Base-by-base conservation (phyloP, 306 rosid genomes). In the Cotoneaster glaucophyllus region DNA sequence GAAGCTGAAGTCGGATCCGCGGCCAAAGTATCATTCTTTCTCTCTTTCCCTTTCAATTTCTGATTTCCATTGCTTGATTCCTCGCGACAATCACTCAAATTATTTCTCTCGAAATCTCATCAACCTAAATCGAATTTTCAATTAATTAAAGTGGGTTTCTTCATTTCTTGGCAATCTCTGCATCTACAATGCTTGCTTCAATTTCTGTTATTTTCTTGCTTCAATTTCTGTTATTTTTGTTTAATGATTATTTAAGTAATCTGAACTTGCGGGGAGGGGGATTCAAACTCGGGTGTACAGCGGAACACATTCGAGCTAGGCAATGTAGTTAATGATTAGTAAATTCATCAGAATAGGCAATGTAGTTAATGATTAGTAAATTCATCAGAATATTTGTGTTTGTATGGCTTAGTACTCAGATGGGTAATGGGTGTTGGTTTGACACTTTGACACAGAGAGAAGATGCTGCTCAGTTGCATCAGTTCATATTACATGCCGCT, bases 1-100 rank as follows among this genome's bases (percentile, higher is more conserved):
- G 98, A 92, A 86, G 94, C 98, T 76, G 97, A 95, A 95, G 96
- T 95, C 71, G 98, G 98, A 87, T 89, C 96, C 73, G 92, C 98
- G 24, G 88, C 93, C 71, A 95, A 95, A 82, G 98, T 94, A 85
- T 63, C 31, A 13, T 54, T 75, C 43, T 2, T 24, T 76, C 44
- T 74, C 43, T 34, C 24, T 59, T 69, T 53, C 25, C 43, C 69
- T 18, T 52, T 4, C 48, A 44, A 22, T 18, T 66, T 75, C 45
- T 8, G 15, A 11, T 50, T 76, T 41, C 65, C 52, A 14, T 18
- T 2, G 21, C 18, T 50, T 50, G 54, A 50, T 48, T 48, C 54
- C 2, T 29, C 32, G 4, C 2, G 7, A 62, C 37, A 28, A 11
- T 62, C 37, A 28, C 4, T 62, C 63, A 57, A n/a, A 57, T 57